Evolutionary conservation across 2,329 filamentous ascomycete genomes (phyloP).

Genomic region (Colletotrichum sp.): DNA sequence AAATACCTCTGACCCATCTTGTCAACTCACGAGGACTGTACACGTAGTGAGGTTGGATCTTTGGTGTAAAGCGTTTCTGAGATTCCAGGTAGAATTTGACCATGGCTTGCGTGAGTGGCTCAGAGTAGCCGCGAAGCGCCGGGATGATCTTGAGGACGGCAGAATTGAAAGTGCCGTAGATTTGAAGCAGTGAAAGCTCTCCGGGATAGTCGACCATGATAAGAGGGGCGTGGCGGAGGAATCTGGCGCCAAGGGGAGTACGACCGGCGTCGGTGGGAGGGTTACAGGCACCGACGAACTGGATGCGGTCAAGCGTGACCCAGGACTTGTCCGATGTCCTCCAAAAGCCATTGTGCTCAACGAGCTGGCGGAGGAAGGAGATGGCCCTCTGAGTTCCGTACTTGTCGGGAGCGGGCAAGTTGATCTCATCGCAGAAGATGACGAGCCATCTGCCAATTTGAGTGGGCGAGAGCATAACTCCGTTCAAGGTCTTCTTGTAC

Average conservation of each 20-base stretch:
- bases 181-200: slow-evolving; percentile 91
- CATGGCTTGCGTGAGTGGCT: slow-evolving; percentile 95
- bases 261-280: slow-evolving; percentile 96
- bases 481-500: slow-evolving; percentile 98
- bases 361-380: slow-evolving; percentile 94
- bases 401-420: slow-evolving; percentile 94
- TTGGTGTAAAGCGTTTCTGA: slow-evolving; percentile 90
- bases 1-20: slow-evolving; percentile 95
- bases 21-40: slow-evolving; percentile 99
- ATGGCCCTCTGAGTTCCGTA: slow-evolving; percentile 98
- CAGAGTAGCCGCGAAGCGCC: slow-evolving; percentile 91
- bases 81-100: slow-evolving; percentile 95
- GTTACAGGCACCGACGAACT: slow-evolving; percentile 99
- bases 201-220: slow-evolving; percentile 99
- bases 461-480: slow-evolving; percentile 91
- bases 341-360: slow-evolving; percentile 99
- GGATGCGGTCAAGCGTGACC: slow-evolving; percentile 96
- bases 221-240: slow-evolving; percentile 95
- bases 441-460: slow-evolving; percentile 98
- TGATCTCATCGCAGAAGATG: slow-evolving; percentile 99
- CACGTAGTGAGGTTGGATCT: slow-evolving; percentile 98
- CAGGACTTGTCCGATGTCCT: slow-evolving; percentile 95
- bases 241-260: slow-evolving; percentile 90
- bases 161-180: slow-evolving; percentile 97
- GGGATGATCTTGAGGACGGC: slow-evolving; percentile 97